Evolutionary conservation across 2,329 filamentous ascomycete genomes (phyloP).

Genomic region (Colletotrichum theobromicola): DNA sequence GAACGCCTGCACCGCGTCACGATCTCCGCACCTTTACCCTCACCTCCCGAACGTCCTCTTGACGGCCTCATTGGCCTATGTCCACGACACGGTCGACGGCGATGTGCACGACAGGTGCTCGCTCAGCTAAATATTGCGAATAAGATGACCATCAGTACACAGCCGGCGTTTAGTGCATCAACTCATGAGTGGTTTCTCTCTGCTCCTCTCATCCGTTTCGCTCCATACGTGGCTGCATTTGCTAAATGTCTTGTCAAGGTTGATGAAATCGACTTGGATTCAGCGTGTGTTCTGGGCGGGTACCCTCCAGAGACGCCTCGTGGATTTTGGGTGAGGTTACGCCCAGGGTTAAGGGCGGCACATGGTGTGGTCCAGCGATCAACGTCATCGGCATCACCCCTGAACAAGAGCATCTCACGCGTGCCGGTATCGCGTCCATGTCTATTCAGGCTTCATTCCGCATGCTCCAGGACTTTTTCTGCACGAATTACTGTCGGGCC

Average conservation of each 20-base stretch:
- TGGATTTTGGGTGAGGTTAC: not conserved
- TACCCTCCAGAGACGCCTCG: not conserved
- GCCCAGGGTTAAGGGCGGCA: not conserved
- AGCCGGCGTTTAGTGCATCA: not conserved
- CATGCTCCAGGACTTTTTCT: not conserved
- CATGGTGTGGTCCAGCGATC: conserved; percentile 14
- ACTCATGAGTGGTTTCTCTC: not conserved
- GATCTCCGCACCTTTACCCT: conserved; percentile 20
- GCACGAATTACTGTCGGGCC: not conserved
- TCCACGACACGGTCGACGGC: not conserved
- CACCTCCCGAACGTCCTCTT: conserved; percentile 3
- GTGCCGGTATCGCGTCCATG: not conserved
- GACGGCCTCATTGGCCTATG: not conserved
- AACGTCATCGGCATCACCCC: not conserved
- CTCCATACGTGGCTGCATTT: not conserved
- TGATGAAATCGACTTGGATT: not conserved
- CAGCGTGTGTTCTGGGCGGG: conserved; percentile 5
- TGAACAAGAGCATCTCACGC: not conserved
- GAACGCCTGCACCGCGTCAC: conserved; percentile 11
- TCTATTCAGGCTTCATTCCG: not conserved
- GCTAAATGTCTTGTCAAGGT: conserved; percentile 3
- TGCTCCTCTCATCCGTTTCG: not conserved
- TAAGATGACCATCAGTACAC: not conserved
- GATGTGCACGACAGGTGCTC: not conserved
- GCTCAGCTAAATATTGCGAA: not conserved